Conservation (phyloP, 192 early-diverging fungal genomes). For the Lunasporangiospora selenospora region DNA sequence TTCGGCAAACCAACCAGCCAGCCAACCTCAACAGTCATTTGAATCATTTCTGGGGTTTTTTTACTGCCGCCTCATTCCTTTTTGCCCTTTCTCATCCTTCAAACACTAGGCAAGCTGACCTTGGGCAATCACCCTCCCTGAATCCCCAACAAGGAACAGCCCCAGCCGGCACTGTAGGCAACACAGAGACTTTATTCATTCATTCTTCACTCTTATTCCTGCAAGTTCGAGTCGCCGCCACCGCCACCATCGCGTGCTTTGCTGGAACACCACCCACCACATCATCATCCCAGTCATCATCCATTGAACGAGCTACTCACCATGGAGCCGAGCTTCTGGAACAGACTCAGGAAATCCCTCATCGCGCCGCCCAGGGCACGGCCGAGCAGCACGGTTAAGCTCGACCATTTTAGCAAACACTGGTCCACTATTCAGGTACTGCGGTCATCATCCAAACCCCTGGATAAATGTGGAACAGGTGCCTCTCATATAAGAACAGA, state of each 20-base stretch:
- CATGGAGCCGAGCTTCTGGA: conserved; percentile 47
- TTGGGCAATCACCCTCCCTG: background rate
- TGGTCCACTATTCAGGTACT: conserved; percentile 71
- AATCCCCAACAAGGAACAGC: too few species aligned
- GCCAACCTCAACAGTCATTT: too few species aligned
- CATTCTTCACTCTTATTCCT: too few species aligned
- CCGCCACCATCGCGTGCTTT: too few species aligned
- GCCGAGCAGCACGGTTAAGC: conserved; percentile 64
- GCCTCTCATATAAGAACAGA: background rate
- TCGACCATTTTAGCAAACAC: conserved; percentile 74
- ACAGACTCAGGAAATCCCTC: conserved; percentile 54
- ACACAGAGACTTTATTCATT: too few species aligned
- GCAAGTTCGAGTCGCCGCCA: too few species aligned
- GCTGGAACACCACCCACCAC: too few species aligned
- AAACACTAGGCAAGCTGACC: background rate
- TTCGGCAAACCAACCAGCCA: too few species aligned
- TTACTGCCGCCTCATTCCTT: background rate
- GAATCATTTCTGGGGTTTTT: too few species aligned
- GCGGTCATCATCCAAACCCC: background rate
- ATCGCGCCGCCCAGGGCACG: conserved; percentile 66
- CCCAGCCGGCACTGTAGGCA: too few species aligned
- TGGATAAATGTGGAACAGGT: background rate
- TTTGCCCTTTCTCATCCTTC: background rate
- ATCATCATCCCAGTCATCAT: too few species aligned
- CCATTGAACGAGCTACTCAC: too few species aligned